Evolutionary conservation across 225 moss, liverwort and hornwort genomes (phyloP).

Genomic region (Pseudoscleropodium purum): DNA sequence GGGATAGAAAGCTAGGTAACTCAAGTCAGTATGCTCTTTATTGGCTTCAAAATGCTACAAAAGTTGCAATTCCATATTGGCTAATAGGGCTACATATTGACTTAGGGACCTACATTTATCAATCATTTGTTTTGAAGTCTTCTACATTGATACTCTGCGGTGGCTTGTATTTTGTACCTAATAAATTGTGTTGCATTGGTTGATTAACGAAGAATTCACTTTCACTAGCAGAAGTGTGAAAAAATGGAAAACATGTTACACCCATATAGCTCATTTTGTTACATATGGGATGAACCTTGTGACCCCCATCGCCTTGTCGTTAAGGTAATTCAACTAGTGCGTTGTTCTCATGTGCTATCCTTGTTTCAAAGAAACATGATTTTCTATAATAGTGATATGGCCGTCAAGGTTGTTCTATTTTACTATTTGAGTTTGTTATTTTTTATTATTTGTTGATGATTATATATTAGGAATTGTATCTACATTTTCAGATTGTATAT

Average conservation of each 20-base stretch:
- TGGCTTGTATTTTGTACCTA: background rate
- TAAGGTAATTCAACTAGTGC: conserved; percentile 41
- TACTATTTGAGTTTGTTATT: background rate
- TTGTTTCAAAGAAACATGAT: background rate
- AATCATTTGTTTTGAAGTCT: background rate
- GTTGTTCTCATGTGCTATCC: background rate
- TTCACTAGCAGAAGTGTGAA: conserved; percentile 91
- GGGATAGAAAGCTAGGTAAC: conserved; percentile 21
- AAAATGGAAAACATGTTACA: conserved; percentile 89
- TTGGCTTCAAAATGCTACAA: conserved; percentile 97
- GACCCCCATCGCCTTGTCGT: conserved; percentile 86
- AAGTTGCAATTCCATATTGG: conserved; percentile 75
- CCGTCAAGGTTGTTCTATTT: background rate
- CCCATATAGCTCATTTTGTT: conserved; percentile 78
- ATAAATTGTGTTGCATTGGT: background rate
- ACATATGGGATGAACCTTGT: conserved; percentile 98
- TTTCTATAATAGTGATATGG: background rate
- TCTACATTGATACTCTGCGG: background rate
- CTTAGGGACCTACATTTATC: too few relatives aligned
- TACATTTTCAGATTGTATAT: background rate
- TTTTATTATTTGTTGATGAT: background rate
- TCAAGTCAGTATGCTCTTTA: conserved; percentile 78
- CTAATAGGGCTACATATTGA: conserved; percentile 50
- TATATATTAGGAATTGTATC: background rate
- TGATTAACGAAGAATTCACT: conserved; percentile 67